Conservation (phyloP, 106 monocot species). For the Triglochin maritima region DNA sequence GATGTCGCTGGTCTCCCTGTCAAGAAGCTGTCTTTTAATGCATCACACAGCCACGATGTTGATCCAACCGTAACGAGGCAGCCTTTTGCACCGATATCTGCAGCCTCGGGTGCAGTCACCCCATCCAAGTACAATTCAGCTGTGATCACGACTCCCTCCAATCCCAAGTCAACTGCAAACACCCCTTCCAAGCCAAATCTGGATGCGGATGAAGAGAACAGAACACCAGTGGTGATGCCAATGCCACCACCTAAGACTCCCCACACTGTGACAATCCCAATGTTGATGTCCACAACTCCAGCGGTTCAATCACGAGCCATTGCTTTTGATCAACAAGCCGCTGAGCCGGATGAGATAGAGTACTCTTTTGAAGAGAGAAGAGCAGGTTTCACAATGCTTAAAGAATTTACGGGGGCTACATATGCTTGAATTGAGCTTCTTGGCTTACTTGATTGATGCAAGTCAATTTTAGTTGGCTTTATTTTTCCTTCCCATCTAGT, state of each 20-base stretch:
- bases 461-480: background rate
- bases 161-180: background rate
- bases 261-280: constrained; percentile 9
- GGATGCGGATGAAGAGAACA: constrained; percentile 18
- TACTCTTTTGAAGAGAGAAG: constrained; percentile 32
- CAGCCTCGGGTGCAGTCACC: constrained; percentile 1
- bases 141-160: constrained; percentile 5
- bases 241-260: constrained; percentile 17
- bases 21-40: constrained; percentile 22
- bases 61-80: constrained; percentile 12
- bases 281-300: constrained; percentile 18
- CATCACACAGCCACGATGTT: constrained; percentile 8
- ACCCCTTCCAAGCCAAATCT: constrained; percentile 1
- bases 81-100: constrained; percentile 23
- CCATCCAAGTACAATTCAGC: background rate
- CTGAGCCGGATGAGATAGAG: constrained; percentile 9
- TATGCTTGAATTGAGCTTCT: background rate
- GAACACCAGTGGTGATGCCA: constrained; percentile 4
- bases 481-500: too few species aligned
- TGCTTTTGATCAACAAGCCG: background rate
- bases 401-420: background rate
- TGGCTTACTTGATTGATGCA: background rate
- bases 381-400: constrained; percentile 19
- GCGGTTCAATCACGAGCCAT: background rate
- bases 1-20: constrained; percentile 32